Conservation (phyloP, 305 asterid species). For the Fraxinus angustifolia region DNA sequence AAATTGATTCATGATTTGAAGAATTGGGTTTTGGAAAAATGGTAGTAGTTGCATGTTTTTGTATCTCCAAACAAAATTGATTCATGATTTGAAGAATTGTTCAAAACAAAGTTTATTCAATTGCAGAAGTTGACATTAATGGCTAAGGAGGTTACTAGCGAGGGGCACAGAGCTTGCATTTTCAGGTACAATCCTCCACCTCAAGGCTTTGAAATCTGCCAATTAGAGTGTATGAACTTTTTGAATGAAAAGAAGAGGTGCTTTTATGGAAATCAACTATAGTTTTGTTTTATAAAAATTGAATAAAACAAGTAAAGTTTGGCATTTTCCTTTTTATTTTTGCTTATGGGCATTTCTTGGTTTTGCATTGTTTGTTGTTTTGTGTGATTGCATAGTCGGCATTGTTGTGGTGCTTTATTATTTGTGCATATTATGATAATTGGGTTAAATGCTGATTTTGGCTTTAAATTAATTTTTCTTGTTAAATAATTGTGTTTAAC, state of each 20-base stretch:
- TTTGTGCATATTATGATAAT: background rate
- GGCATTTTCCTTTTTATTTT: background rate
- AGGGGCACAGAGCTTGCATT: too few relatives aligned
- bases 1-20: constrained; percentile 43
- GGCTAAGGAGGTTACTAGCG: constrained; percentile 52
- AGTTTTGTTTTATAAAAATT: background rate
- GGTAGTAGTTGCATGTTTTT: constrained; percentile 62
- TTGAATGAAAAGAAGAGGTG: constrained; percentile 63
- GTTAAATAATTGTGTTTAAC: background rate
- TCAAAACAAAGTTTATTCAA: constrained; percentile 66
- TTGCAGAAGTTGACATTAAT: constrained; percentile 37
- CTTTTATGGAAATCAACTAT: background rate
- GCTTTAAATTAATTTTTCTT: background rate
- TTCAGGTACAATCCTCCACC: too few relatives aligned
- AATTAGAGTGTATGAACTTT: constrained; percentile 42
- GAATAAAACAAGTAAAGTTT: background rate
- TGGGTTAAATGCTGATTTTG: background rate
- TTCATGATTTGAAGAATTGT: constrained; percentile 51
- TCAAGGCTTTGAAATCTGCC: too few relatives aligned
- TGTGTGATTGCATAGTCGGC: too few relatives aligned
- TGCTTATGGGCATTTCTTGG: too few relatives aligned
- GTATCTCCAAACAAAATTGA: constrained; percentile 55
- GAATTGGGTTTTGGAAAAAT: constrained; percentile 73
- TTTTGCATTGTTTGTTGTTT: too few relatives aligned
- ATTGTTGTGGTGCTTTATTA: background rate